Base-by-base conservation (phyloP, 2,329 filamentous ascomycete genomes). In the Epichloe elymi region DNA sequence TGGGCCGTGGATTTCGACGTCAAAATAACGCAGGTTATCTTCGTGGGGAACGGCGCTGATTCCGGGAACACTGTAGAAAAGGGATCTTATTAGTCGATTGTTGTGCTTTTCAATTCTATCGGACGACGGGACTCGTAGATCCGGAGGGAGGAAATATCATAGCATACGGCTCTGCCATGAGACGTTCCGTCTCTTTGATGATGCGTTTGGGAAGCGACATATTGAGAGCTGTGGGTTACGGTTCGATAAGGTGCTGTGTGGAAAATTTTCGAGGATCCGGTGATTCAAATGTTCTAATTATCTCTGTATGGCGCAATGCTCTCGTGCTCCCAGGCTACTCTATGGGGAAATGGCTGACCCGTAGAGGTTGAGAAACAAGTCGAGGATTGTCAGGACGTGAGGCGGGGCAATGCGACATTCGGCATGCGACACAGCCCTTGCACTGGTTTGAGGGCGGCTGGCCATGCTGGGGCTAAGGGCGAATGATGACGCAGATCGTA, bases 11-110 rank as follows among this genome's bases (percentile, higher is more conserved):
- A 98, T 96, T 62, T 87, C 88, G 59, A 98, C 94, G 67, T 98
- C 94, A 63, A 98, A 98, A 71, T 98, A 98, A 60, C 93, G 82
- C 53, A 97, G 80, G 70, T 98, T 98, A 62, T 98, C 93, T 62
- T 96, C 89, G 67, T 97, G 93, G 46, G 94, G 94, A 49, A 94
- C 76, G 47, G 93, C 93, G 63, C 88, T 95, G 71, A 98, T 98
- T 55, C 93, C 93, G 33, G 91, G 89, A 35, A 98, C 93, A 57
- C 90, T 96, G 63, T 53, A 48, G 50, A 42, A 53, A 30, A 20
- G 38, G 11, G 30, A 26, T 5, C n/a, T 35, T 7, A 35, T 49
- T 35, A 49, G 47, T 15, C 33, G 37, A 20, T 17, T 12, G 15
- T 26, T 41, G 23, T 38, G 6, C 19, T n/a, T n/a, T 42, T 26